Evolutionary conservation across 1,139 yeast genomes (phyloP).

Genomic region (Spathaspora sp.): DNA sequence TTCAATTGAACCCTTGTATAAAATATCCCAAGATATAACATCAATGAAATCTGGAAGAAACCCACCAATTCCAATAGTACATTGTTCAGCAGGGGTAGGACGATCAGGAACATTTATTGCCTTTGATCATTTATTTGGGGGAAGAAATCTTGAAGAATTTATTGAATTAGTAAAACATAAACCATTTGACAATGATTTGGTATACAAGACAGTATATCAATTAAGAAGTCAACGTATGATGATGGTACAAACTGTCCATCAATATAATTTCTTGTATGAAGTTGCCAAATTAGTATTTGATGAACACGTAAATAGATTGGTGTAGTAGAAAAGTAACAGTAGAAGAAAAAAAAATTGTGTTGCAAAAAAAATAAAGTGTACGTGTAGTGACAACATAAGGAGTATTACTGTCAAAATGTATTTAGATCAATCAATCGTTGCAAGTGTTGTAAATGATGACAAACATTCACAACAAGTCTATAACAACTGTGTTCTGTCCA

Average conservation of each 20-base stretch:
- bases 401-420: neutral
- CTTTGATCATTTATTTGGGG: constrained; percentile 48
- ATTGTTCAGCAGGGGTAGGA: constrained; percentile 87
- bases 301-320: neutral
- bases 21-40: constrained; percentile 26
- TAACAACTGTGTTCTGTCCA: neutral
- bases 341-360: constrained; percentile 2
- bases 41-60: constrained; percentile 12
- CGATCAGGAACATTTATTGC: constrained; percentile 79
- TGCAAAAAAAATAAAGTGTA: constrained; percentile 4
- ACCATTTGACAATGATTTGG: constrained; percentile 8
- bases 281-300: constrained; percentile 9
- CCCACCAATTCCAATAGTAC: constrained; percentile 47
- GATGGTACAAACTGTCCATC: constrained; percentile 68
- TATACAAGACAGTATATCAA: constrained; percentile 28
- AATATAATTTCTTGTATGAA: constrained; percentile 51
- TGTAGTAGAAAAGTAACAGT: neutral
- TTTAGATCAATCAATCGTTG: neutral
- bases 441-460: neutral
- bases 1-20: constrained; percentile 35
- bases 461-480: neutral
- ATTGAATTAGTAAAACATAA: constrained; percentile 3
- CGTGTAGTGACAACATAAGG: neutral
- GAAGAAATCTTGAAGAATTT: constrained; percentile 8
- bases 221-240: constrained; percentile 57